Percentiles rank a stretch among this genome's conserved stretches.
These are phyloP conservation scores for Hemisphaericaspora xylanilytica DNA, from an alignment of 1,139 yeast species.

Conservation along the genomic window DNA sequence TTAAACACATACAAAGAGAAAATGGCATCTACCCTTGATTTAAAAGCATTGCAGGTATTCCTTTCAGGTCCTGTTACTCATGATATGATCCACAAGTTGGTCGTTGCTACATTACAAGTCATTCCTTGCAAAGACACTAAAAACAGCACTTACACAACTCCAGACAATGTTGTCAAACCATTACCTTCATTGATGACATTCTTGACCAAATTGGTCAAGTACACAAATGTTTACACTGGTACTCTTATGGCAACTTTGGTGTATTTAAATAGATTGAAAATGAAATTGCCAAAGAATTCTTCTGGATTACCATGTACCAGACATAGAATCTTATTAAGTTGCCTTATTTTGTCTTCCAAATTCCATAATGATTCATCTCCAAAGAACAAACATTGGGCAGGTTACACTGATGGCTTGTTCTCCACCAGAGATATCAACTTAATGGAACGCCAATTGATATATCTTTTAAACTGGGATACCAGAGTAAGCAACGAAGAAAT, in stretches of 20 bases:
- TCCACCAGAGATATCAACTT: slow-evolving; percentile 65
- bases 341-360: slow-evolving; percentile 69
- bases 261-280: slow-evolving; percentile 58
- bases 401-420: slow-evolving; percentile 71
- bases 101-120: slow-evolving; percentile 60
- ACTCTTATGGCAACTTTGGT: slow-evolving; percentile 72
- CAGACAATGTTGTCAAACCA: slow-evolving; percentile 35
- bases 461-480: slow-evolving; percentile 69
- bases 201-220: slow-evolving; percentile 64
- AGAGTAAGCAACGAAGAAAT: slow-evolving; percentile 56
- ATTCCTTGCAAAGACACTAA: slow-evolving; percentile 50
- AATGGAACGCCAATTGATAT: slow-evolving; percentile 76
- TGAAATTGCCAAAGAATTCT: slow-evolving; percentile 64
- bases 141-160: slow-evolving; percentile 33
- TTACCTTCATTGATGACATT: slow-evolving; percentile 75
- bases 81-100: slow-evolving; percentile 65
- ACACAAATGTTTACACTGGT: slow-evolving; percentile 75
- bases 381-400: slow-evolving; percentile 75
- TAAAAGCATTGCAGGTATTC: slow-evolving; percentile 55
- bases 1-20: slow-evolving; percentile 1
- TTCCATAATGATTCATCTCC: slow-evolving; percentile 77
- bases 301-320: slow-evolving; percentile 76
- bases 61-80: slow-evolving; percentile 58
- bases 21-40: slow-evolving; percentile 29
- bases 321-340: slow-evolving; percentile 72